Conservation (phyloP, 2,329 filamentous ascomycete genomes). For the Rasamsonia emersonii region DNA sequence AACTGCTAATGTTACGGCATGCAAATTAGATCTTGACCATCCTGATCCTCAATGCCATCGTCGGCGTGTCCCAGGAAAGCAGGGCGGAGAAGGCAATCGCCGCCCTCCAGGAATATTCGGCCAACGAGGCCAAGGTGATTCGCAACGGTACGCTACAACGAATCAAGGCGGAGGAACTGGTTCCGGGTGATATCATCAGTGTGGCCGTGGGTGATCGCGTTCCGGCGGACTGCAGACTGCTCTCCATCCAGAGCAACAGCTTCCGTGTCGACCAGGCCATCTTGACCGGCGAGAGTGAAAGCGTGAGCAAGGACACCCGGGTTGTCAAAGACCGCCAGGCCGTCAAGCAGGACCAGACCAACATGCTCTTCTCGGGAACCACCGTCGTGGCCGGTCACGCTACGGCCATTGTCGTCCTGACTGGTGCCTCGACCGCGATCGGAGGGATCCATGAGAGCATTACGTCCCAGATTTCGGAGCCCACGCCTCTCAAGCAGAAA, state of each 20-base stretch:
- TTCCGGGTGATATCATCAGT: conserved; percentile 85
- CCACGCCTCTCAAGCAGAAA: conserved; percentile 96
- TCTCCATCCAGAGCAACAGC: conserved; percentile 92
- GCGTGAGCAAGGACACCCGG: conserved; percentile 72
- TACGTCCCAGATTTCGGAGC: conserved; percentile 92
- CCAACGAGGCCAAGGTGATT: conserved; percentile 91
- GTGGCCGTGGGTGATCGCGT: conserved; percentile 87
- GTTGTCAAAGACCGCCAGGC: conserved; percentile 68
- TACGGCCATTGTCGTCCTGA: conserved; percentile 81
- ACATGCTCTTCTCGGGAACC: conserved; percentile 97
- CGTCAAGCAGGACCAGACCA: conserved; percentile 94
- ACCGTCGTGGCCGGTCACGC: conserved; percentile 93
- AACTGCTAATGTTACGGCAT: conserved; percentile 11
- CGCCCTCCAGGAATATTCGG: conserved; percentile 95
- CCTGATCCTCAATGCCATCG: conserved; percentile 89
- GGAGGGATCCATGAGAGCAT: conserved; percentile 99
- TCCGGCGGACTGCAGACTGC: conserved; percentile 83
- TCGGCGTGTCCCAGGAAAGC: conserved; percentile 96
- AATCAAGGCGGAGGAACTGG: conserved; percentile 92
- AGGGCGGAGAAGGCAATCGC: conserved; percentile 98
- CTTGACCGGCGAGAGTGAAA: conserved; percentile 94
- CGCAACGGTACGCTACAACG: conserved; percentile 72
- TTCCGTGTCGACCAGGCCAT: conserved; percentile 96
- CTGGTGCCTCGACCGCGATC: conserved; percentile 84
- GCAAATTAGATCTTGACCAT: conserved; percentile 77